Percentiles rank a stretch among this genome's conserved stretches.
Evolutionary conservation across 495 filamentous ascomycete genomes (phyloP).

Genomic region (Aspergillus diversus): DNA sequence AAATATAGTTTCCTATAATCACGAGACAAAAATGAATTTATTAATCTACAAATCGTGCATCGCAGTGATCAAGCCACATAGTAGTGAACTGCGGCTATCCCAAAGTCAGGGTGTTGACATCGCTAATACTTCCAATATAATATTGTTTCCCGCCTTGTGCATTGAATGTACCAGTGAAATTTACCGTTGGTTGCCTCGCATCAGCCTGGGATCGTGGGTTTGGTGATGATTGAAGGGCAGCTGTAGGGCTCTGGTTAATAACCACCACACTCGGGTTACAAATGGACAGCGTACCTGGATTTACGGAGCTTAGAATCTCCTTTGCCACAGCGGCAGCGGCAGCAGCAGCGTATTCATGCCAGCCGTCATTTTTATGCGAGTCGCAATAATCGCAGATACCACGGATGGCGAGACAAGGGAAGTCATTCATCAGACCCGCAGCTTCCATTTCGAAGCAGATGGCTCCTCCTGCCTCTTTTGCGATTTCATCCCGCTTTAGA

Average conservation of each 20-base stretch:
- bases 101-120: no score
- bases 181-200: no score
- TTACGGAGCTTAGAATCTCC: background rate
- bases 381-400: background rate
- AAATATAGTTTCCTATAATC: no score
- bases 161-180: no score
- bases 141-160: no score
- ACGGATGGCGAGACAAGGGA: background rate
- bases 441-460: background rate
- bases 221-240: conserved; percentile 1
- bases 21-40: no score
- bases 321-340: background rate
- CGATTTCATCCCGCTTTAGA: background rate
- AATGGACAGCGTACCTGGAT: conserved; percentile 8
- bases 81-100: no score
- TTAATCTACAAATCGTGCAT: no score
- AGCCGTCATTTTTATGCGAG: background rate
- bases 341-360: background rate
- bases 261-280: no score
- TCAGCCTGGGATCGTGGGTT: no score
- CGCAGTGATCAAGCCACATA: no score
- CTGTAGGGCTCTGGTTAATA: background rate
- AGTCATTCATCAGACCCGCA: background rate
- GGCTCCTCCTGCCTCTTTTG: background rate
- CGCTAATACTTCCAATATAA: no score